These are phyloP conservation scores for Sugiyamaella americana DNA, from an alignment of 805 yeast genomes.

Conservation along the genomic window DNA sequence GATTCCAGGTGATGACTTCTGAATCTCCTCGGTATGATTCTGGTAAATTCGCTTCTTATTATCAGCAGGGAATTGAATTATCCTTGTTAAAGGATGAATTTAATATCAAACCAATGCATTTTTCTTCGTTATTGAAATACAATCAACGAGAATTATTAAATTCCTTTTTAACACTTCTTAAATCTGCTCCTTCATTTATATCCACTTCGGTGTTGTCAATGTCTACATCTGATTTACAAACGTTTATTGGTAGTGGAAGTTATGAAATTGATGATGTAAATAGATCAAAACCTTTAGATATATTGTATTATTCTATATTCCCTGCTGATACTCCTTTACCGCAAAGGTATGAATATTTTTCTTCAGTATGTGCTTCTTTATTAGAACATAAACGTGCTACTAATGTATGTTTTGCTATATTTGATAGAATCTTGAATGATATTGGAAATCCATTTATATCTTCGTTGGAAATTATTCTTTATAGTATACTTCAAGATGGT, in stretches of 20 bases:
- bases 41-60: slow-evolving; percentile 16
- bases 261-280: slow-evolving; percentile 23
- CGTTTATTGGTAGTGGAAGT: slow-evolving; percentile 13
- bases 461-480: slow-evolving; percentile 14
- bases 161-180: slow-evolving; percentile 30
- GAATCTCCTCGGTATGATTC: slow-evolving; percentile 15
- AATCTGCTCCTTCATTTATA: slow-evolving; percentile 32
- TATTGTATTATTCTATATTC: slow-evolving; percentile 28
- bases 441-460: slow-evolving; percentile 13
- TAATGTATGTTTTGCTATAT: slow-evolving; percentile 17
- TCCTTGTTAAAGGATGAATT: slow-evolving; percentile 13
- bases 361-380: slow-evolving; percentile 22
- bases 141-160: slow-evolving; percentile 28
- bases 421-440: slow-evolving; percentile 17
- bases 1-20: slow-evolving; percentile 9
- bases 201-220: slow-evolving; percentile 26
- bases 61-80: slow-evolving; percentile 19
- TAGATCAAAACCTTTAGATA: slow-evolving; percentile 27
- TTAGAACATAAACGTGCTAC: slow-evolving; percentile 20
- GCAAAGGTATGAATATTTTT: slow-evolving; percentile 25
- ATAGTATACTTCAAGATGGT: slow-evolving; percentile 20
- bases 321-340: slow-evolving; percentile 22
- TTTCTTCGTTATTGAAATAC: slow-evolving; percentile 19
- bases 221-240: slow-evolving; percentile 17
- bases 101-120: slow-evolving; percentile 6